Evolutionary conservation across 148 eudicot species (phyloP).

Genomic region (Polygonum maritimum): DNA sequence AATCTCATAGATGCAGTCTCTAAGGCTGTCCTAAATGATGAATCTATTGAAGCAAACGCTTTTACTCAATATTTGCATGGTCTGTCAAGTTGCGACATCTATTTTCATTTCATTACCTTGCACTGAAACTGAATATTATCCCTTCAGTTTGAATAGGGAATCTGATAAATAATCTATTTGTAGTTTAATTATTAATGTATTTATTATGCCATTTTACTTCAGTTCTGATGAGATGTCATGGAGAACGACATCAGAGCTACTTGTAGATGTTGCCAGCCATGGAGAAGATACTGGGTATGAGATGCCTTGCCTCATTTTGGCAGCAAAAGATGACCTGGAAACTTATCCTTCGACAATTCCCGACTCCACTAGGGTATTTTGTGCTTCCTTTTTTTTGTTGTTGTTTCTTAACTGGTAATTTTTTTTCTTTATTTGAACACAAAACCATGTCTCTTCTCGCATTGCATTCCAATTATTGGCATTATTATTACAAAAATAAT

Average conservation of each 20-base stretch:
- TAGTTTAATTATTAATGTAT: background rate
- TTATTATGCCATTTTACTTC: constrained; percentile 1
- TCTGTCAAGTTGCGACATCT: background rate
- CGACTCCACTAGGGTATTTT: constrained; percentile 71
- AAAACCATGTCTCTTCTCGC: background rate
- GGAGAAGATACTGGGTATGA: constrained; percentile 83
- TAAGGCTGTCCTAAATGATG: background rate
- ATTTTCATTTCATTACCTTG: background rate
- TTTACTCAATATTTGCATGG: background rate
- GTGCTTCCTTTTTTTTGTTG: background rate
- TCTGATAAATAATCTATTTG: no score
- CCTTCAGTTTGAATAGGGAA: no score
- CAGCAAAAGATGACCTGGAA: constrained; percentile 78
- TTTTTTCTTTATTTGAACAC: background rate
- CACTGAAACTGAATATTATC: constrained; percentile 1
- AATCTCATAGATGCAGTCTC: background rate
- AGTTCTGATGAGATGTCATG: constrained; percentile 72
- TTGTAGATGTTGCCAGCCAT: constrained; percentile 76
- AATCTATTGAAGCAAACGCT: background rate
- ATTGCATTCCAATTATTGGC: background rate
- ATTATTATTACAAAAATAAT: background rate
- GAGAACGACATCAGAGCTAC: constrained; percentile 67
- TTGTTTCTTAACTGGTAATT: background rate
- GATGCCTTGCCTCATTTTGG: constrained; percentile 83
- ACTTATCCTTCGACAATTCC: constrained; percentile 58